A percentile compares a stretch with the other conserved stretches of the same genome.
Conservation (phyloP, 2,329 filamentous ascomycete genomes). For the Hypoxylon sp. region DNA sequence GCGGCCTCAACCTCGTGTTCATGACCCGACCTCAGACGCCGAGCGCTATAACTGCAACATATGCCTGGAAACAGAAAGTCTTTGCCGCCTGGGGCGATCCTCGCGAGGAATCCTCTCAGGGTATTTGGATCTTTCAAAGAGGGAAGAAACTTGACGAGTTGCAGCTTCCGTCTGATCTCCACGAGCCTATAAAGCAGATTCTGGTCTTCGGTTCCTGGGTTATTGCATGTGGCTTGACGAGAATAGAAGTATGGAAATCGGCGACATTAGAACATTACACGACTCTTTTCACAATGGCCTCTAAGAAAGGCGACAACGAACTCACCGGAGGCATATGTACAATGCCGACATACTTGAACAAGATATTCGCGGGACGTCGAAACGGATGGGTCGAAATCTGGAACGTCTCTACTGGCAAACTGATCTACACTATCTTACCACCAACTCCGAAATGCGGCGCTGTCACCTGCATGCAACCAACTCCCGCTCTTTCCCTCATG, state of each 20-base stretch:
- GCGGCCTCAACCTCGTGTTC: slow-evolving; percentile 92
- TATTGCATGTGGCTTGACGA: slow-evolving; percentile 80
- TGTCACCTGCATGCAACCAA: slow-evolving; percentile 89
- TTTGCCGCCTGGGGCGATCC: slow-evolving; percentile 90
- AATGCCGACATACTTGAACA: slow-evolving; percentile 97
- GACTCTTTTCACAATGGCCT: slow-evolving; percentile 75
- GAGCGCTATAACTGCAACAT: slow-evolving; percentile 85
- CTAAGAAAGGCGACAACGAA: slow-evolving; percentile 72
- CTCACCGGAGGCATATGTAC: slow-evolving; percentile 85
- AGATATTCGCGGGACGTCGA: slow-evolving; percentile 88
- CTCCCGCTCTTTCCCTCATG: slow-evolving; percentile 86
- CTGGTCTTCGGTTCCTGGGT: slow-evolving; percentile 93
- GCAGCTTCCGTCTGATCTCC: slow-evolving; percentile 73
- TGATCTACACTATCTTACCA: slow-evolving; percentile 91
- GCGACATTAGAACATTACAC: slow-evolving; percentile 90
- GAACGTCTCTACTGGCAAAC: slow-evolving; percentile 93
- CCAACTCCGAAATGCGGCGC: slow-evolving; percentile 79
- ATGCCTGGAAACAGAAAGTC: slow-evolving; percentile 88
- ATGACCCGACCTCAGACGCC: slow-evolving; percentile 93
- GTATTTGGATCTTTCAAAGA: slow-evolving; percentile 92
- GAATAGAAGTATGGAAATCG: slow-evolving; percentile 92
- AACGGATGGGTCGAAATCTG: slow-evolving; percentile 97
- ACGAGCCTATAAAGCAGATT: slow-evolving; percentile 82
- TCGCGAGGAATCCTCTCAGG: slow-evolving; percentile 68
- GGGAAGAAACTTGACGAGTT: slow-evolving; percentile 88